Percentiles rank a stretch among this genome's conserved stretches.
phyloP scores from a whole-genome alignment of 2,329 filamentous ascomycete species.

The Zymoseptoria brevis region DNA sequence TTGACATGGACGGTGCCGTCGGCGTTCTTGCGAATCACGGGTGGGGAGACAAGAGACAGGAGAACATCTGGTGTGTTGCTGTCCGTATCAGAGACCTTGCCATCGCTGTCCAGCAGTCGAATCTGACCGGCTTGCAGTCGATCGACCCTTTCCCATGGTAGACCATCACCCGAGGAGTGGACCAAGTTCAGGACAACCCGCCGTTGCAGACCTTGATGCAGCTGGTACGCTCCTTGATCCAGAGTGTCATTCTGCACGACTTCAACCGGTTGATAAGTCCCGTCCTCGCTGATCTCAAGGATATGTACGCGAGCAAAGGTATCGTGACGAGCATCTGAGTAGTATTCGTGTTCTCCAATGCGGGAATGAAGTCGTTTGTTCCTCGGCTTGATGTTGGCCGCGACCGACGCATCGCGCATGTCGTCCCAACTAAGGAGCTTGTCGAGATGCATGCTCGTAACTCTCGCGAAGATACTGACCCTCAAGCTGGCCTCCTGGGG shows the following conservation, averaged over 20 bases:
- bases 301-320: constrained; percentile 82
- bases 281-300: constrained; percentile 82
- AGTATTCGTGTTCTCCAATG: constrained; percentile 87
- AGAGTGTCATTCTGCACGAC: constrained; percentile 78
- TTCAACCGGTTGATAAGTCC: constrained; percentile 86
- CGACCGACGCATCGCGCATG: constrained; percentile 68
- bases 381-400: constrained; percentile 44
- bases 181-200: constrained; percentile 82
- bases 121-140: constrained; percentile 72
- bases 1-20: constrained; percentile 86
- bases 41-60: constrained; percentile 68
- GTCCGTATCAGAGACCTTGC: constrained; percentile 68
- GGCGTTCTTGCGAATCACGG: constrained; percentile 72
- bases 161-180: constrained; percentile 77
- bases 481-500: constrained; percentile 67
- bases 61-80: constrained; percentile 64
- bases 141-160: constrained; percentile 81
- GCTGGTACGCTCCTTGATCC: constrained; percentile 84
- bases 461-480: constrained; percentile 83
- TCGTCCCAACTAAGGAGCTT: constrained; percentile 98
- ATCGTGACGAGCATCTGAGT: constrained; percentile 87
- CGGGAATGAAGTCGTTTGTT: constrained; percentile 50
- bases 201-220: constrained; percentile 89
- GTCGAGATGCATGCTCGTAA: constrained; percentile 89
- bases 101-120: constrained; percentile 73